phyloP scores from a whole-genome alignment of 75 land plant species.

The Picea glauca region DNA sequence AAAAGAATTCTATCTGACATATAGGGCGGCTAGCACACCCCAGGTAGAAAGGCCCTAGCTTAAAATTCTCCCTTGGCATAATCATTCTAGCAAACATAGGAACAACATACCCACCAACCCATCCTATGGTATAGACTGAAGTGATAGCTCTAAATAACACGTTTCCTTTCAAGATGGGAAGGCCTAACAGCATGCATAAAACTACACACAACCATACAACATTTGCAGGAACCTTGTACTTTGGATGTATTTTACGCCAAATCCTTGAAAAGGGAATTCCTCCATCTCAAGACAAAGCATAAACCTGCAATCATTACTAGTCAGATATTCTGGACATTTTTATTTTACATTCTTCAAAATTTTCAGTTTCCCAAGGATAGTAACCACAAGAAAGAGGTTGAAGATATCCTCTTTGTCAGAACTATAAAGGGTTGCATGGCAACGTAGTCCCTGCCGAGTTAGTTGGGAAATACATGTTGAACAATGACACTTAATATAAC shows the following conservation, averaged over 20 bases:
- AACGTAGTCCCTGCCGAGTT: too few relatives aligned
- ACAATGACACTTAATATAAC: too few relatives aligned
- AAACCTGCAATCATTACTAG: conserved; percentile 44
- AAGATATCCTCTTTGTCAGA: background rate
- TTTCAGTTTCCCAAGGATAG: background rate
- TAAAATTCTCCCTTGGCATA: conserved; percentile 56
- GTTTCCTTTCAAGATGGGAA: conserved; percentile 72
- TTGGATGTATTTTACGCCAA: conserved; percentile 72
- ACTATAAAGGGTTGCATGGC: background rate
- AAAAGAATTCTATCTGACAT: conserved; percentile 72
- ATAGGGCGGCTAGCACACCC: conserved; percentile 70
- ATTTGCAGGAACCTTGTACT: conserved; percentile 75
- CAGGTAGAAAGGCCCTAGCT: conserved; percentile 74
- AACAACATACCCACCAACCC: conserved; percentile 96
- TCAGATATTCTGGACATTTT: too few relatives aligned
- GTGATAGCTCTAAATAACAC: conserved; percentile 91
- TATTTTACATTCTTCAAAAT: background rate
- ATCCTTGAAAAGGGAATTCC: conserved; percentile 75
- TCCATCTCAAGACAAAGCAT: conserved; percentile 83
- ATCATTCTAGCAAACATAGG: conserved; percentile 88
- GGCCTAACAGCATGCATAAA: conserved; percentile 67
- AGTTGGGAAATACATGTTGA: too few relatives aligned
- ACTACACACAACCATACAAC: conserved; percentile 86
- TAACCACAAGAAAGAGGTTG: background rate
- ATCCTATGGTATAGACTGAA: conserved; percentile 82